Evolutionary conservation across 2,329 filamentous ascomycete genomes (phyloP), one percentile per base, ranked within the genome.

Genomic region (Fusarium anthophilum): DNA sequence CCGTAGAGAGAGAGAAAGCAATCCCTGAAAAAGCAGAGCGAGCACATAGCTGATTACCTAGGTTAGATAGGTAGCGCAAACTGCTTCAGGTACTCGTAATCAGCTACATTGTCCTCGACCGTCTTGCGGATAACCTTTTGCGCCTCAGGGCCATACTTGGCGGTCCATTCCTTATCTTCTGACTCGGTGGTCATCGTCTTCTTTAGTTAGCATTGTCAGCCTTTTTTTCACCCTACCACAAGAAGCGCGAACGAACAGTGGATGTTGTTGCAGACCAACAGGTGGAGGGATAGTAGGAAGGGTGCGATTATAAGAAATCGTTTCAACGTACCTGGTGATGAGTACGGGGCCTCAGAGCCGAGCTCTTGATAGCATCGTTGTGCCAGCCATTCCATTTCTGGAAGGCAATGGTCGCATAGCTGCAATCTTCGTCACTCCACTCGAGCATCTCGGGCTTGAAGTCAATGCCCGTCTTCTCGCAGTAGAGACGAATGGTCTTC

Each of bases 371-470:
- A 20, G 95, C 96, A 86, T 98, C 96, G 76, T 98, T 93, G 82
- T 98, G 96, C 85, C 97, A 98, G 17, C 96, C 96, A 76, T 91
- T 93, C 96, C 96, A 98, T 86, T 99, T 98, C 84, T 95, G 94
- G 84, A 98, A 98, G 24, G 91, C 91, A 72, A 90, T 87, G 75
- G 88, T 87, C 7, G 95, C 96, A 70, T 89, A 86, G 58, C 94
- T 91, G 77, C 92, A 91, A 73, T 93, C 92, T 59, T 92, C 91
- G 35, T 92, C 91, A 71, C 93, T 90, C 96, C 96, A 98, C 66
- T 89, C 87, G 71, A 99, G 87, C 95, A 98, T 98, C 20, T 89
- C 86, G 2, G 91, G 89, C 50, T 86, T 85, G 82, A 92, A 99
- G 22, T 93, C 89, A 68, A 98, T 87, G 32, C 92, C 94, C 20